Evolutionary conservation across 768 basidiomycete species (phyloP).

Genomic region (Leucosporidium creatinivorum): DNA sequence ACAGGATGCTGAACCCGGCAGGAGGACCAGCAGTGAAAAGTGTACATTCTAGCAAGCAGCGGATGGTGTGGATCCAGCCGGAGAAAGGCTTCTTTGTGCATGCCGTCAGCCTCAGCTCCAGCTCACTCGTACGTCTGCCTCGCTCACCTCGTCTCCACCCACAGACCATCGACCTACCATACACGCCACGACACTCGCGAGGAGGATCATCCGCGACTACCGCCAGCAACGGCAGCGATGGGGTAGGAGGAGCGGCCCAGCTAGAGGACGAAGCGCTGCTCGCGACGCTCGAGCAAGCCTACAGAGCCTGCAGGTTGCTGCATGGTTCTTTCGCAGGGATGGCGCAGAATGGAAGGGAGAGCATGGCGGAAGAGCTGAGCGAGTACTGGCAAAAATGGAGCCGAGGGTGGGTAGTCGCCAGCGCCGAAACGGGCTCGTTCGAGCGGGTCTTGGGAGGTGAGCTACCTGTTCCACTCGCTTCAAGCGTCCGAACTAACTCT

Average conservation of each 20-base stretch:
- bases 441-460: constrained; percentile 11
- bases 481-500: too few species aligned
- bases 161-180: constrained; percentile 17
- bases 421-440: background rate
- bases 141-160: background rate
- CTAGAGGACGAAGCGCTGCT: constrained; percentile 21
- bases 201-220: constrained; percentile 4
- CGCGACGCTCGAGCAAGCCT: background rate
- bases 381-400: constrained; percentile 16
- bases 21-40: background rate
- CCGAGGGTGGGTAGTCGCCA: constrained; percentile 1
- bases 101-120: constrained; percentile 5
- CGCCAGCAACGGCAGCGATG: background rate
- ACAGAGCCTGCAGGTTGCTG: constrained; percentile 10
- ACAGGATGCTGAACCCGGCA: constrained; percentile 9
- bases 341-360: background rate
- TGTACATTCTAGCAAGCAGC: constrained; percentile 9
- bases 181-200: background rate
- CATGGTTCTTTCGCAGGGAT: background rate
- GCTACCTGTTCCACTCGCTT: background rate
- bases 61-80: constrained; percentile 30
- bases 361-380: background rate
- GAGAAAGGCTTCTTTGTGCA: constrained; percentile 25
- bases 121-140: background rate
- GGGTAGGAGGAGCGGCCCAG: too few species aligned